Base-by-base conservation (phyloP, 2,329 filamentous ascomycete genomes). In the Microsporum audouinii region DNA sequence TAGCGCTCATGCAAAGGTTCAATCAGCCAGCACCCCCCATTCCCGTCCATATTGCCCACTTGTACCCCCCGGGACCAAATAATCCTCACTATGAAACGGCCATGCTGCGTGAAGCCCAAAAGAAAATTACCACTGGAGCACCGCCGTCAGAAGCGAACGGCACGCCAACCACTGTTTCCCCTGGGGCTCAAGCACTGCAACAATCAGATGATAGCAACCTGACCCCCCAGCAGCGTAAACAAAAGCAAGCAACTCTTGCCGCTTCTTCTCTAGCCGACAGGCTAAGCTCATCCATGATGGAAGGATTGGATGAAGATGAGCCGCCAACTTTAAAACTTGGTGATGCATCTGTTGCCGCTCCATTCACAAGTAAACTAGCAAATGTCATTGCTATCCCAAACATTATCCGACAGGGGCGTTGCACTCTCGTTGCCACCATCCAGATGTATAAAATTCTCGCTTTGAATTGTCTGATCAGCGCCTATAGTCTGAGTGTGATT, bases 361-460 rank as follows among this genome's bases (percentile, higher is more conserved):
- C 94, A 0, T 99, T 99, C 75, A 99, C 94, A 0, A 96, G 90
- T 73, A 99, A 99, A 78, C 83, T 99, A 49, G 89, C 91, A 67
- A 96, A 99, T 70, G 94, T 99, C 62, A 84, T 99, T 68, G 94
- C 94, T 41, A 91, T 99, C 62, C 92, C 94, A 59, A 99, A 99
- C 78, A 99, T 99, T 69, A 94, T 99, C 70, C 89, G 94, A 62
- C 94, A 99, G 78, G 94, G 94, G 62, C 88, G 94, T 64, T 99
- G 94, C 79, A 99, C 94, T 5, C 84, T 99, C 23, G 94, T 99
- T 60, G 94, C 94, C 36, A 99, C 94, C 0, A 97, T 99, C 66
- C 94, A 99, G 79, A 99, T 99, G 92, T 99, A 99, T 85, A 99
- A 96, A 82, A 99, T 99, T 69, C 84, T 99, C 58, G 94, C 94